phyloP scores from a whole-genome alignment of 129 eudicot species.

The Flaveria trinervia region DNA sequence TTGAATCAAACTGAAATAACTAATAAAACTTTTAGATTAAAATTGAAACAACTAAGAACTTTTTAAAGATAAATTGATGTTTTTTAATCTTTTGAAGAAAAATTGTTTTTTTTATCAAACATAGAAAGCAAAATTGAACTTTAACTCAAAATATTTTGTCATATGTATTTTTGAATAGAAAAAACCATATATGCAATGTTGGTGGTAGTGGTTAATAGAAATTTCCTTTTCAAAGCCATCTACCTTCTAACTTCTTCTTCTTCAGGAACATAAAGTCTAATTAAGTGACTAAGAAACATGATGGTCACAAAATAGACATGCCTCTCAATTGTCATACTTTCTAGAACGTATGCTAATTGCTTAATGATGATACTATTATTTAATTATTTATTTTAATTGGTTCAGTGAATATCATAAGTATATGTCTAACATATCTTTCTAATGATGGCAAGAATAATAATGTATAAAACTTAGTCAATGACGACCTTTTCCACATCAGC shows the following conservation, averaged over 20 bases:
- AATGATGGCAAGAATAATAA: not conserved
- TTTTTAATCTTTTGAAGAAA: too few species aligned
- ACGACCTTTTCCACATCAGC: too few species aligned
- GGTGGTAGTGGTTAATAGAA: conserved; percentile 17
- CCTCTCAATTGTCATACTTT: conserved; percentile 15
- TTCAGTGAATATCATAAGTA: not conserved
- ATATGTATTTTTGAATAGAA: not conserved
- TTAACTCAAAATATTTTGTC: too few species aligned
- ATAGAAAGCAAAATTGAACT: too few species aligned
- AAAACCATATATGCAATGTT: conserved; percentile 1
- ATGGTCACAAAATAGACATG: conserved; percentile 2
- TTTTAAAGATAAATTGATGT: too few species aligned
- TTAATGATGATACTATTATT: not conserved
- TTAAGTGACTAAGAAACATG: conserved; percentile 6
- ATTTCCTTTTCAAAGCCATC: not conserved
- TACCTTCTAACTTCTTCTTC: conserved; percentile 3
- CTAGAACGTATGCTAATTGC: conserved; percentile 20
- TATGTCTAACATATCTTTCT: not conserved
- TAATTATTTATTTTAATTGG: not conserved
- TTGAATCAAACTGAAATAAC: too few species aligned
- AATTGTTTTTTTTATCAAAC: too few species aligned
- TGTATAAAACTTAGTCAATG: too few species aligned
- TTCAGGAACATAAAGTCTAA: conserved; percentile 8
- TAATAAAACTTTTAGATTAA: too few species aligned
- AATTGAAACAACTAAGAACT: too few species aligned